Evolutionary conservation across 2,329 filamentous ascomycete genomes (phyloP), one percentile per base, ranked within the genome.

Genomic region (Fusarium sp.): DNA sequence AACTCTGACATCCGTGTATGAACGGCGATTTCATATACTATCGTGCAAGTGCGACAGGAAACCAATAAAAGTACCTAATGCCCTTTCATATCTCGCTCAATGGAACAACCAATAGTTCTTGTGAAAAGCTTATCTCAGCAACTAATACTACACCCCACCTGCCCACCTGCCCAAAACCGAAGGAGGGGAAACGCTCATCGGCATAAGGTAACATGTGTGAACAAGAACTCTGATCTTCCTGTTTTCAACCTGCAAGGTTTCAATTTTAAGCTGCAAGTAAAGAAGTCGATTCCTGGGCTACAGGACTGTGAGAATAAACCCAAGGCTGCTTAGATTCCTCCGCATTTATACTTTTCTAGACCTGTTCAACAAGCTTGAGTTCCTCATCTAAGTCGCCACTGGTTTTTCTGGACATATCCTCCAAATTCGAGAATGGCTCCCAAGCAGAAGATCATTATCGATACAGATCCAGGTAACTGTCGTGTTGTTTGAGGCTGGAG

Each of bases 391-490:
- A 51, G 39, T 30, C 42, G 38, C 38, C 48, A 69, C 57, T 63
- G 42, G 17, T 41, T 50, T 48, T 39, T 41, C 35, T 48, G 65
- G n/a, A 30, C 26, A 63, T 44, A 17, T 17, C 44, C 59, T n/a
- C 24, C 48, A 50, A 62, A 24, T 26, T 39, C 38, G 20, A 75
- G 56, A n/a, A 75, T 94, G 92, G 87, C 90, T 63, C 88, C 91
- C 35, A 90, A 90, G 77, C 90, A 89, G 78, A 91, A 92, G 79
- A 92, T 99, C 76, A 98, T 99, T 78, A 96, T 99, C 79, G 96
- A 99, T 81, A 98, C 96, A 6, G 96, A 98, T 81, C 96, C 96
- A 75, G 85, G 95, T 94, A 86, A 75, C 81, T 74, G 7, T 39
- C 35, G 11, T 4, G 17, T 28, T 4, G 17, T n/a, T 15, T 22